A percentile compares a stretch with the other conserved stretches of the same genome.
Conservation (phyloP, 2,329 filamentous ascomycete genomes). For the Pyrenophora seminiperda region DNA sequence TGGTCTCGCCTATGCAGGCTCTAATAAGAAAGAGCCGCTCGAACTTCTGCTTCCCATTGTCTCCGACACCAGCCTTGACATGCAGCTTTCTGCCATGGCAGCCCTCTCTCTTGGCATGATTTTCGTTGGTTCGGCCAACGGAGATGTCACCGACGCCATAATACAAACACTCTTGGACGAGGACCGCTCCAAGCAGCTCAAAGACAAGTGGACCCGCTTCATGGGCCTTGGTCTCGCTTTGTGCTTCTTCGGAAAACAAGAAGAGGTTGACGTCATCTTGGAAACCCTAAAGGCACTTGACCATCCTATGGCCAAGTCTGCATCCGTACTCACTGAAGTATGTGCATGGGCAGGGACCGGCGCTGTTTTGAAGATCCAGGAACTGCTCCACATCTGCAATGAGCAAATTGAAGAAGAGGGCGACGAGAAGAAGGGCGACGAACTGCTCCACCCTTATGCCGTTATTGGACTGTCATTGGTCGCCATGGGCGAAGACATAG, state of each 20-base stretch:
- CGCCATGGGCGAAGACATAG: slow-evolving; percentile 97
- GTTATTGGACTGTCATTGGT: slow-evolving; percentile 93
- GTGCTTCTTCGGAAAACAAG: slow-evolving; percentile 93
- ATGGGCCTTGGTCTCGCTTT: slow-evolving; percentile 91
- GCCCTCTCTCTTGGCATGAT: slow-evolving; percentile 87
- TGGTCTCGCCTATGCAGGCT: slow-evolving; percentile 91
- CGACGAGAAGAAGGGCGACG: slow-evolving; percentile 87
- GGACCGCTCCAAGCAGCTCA: slow-evolving; percentile 85
- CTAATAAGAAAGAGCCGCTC: slow-evolving; percentile 86
- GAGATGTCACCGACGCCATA: slow-evolving; percentile 89
- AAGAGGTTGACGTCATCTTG: slow-evolving; percentile 97
- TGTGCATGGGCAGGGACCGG: slow-evolving; percentile 98
- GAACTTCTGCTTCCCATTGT: slow-evolving; percentile 87
- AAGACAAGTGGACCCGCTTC: slow-evolving; percentile 98
- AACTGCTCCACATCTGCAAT: slow-evolving; percentile 96
- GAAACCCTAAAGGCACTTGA: slow-evolving; percentile 97
- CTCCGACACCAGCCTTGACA: slow-evolving; percentile 79
- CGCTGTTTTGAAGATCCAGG: slow-evolving; percentile 94
- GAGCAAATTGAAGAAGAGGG: slow-evolving; percentile 94
- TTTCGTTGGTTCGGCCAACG: slow-evolving; percentile 89
- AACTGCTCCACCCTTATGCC: slow-evolving; percentile 93
- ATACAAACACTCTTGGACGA: slow-evolving; percentile 93
- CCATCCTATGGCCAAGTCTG: slow-evolving; percentile 96
- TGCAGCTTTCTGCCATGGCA: slow-evolving; percentile 97
- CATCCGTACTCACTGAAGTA: slow-evolving; percentile 89